A percentile compares a stretch with the other conserved stretches of the same genome.
phyloP scores from a whole-genome alignment of 495 filamentous ascomycete species.

The Acidomyces sp. region DNA sequence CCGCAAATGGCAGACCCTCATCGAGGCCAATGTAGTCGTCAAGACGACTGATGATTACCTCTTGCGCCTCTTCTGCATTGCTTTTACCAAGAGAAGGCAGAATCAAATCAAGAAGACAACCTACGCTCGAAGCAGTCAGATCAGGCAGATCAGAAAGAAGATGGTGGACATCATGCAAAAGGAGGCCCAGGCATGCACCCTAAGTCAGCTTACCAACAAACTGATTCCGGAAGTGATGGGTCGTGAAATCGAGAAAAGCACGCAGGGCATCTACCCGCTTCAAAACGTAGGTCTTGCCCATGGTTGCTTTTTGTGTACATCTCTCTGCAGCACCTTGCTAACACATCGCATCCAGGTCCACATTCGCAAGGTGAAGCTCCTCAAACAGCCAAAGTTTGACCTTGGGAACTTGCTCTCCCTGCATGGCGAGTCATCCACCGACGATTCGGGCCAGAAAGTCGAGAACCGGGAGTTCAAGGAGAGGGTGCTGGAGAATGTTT shows the following conservation, averaged over 20 bases:
- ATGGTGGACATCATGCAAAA: constrained; percentile 98
- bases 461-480: constrained; percentile 97
- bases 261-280: constrained; percentile 97
- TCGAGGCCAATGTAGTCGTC: constrained; percentile 98
- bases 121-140: constrained; percentile 90
- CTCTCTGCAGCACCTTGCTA: constrained; percentile 13
- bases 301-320: too few relatives aligned
- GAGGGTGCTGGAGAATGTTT: constrained; percentile 70
- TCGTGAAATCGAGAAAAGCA: constrained; percentile 98
- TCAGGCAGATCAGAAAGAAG: constrained; percentile 95
- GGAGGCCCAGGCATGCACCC: constrained; percentile 83
- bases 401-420: constrained; percentile 86
- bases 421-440: constrained; percentile 91
- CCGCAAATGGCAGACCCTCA: constrained; percentile 97
- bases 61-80: constrained; percentile 92
- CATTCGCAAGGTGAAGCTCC: constrained; percentile 98
- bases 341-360: constrained; percentile 58
- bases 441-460: constrained; percentile 89
- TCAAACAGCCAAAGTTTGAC: constrained; percentile 97
- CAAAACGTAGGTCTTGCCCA: constrained; percentile 64
- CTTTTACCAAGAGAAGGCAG: constrained; percentile 94
- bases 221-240: constrained; percentile 98
- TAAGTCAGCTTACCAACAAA: constrained; percentile 91
- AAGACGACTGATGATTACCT: constrained; percentile 99
- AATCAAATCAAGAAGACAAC: constrained; percentile 99